phyloP scores from a whole-genome alignment of 768 basidiomycete species.

The Phanerochaete carnosa region DNA sequence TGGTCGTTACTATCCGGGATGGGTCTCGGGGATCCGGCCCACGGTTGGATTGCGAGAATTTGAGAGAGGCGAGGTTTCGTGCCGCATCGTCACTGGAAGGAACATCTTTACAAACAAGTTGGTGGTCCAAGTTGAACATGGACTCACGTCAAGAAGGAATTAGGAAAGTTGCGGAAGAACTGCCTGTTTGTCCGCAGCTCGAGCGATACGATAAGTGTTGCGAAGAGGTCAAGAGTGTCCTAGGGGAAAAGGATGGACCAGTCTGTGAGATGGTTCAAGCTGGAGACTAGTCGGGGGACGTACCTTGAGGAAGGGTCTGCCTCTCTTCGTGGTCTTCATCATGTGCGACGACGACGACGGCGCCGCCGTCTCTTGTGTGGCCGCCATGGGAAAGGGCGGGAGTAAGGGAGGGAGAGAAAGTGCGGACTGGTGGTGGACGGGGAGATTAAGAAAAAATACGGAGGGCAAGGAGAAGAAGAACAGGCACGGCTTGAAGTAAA shows the following conservation, averaged over 20 bases:
- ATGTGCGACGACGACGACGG: slow-evolving; percentile 78
- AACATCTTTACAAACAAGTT: slow-evolving; percentile 10
- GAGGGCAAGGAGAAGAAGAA: slow-evolving; percentile 2
- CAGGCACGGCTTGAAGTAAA: slow-evolving; percentile 4
- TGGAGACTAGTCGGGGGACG: slow-evolving; percentile 15
- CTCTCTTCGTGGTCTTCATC: slow-evolving; percentile 98
- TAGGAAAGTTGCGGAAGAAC: slow-evolving; percentile 92
- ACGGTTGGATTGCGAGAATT: slow-evolving; percentile 98
- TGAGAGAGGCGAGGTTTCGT: slow-evolving; percentile 88
- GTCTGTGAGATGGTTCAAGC: background rate
- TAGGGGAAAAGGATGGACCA: slow-evolving; percentile 27
- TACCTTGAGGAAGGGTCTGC: slow-evolving; percentile 91
- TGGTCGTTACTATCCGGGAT: slow-evolving; percentile 96
- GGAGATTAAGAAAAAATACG: background rate
- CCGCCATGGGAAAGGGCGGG: slow-evolving; percentile 27
- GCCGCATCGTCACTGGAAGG: slow-evolving; percentile 87
- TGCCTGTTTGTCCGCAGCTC: slow-evolving; percentile 87
- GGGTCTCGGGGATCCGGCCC: slow-evolving; percentile 98
- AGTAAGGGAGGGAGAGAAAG: slow-evolving; percentile 11
- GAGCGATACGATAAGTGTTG: slow-evolving; percentile 92
- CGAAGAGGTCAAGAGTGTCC: slow-evolving; percentile 98
- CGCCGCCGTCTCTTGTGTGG: slow-evolving; percentile 39
- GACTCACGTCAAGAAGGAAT: slow-evolving; percentile 93
- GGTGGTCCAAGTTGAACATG: slow-evolving; percentile 10
- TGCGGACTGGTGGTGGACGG: background rate